Conservation (phyloP, 2,329 filamentous ascomycete species). For the Talaromyces sp. region DNA sequence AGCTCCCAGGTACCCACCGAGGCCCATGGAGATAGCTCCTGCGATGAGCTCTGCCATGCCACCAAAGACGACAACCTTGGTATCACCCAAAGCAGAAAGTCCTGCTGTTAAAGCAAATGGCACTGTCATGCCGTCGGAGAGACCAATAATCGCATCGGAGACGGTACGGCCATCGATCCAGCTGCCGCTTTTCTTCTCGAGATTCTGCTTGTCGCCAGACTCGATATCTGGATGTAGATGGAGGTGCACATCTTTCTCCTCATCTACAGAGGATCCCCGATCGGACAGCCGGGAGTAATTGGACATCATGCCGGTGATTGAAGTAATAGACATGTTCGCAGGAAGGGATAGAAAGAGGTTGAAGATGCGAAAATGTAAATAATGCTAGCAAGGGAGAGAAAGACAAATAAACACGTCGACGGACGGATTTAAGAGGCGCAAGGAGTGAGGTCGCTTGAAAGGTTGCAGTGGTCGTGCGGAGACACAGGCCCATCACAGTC, state of each 20-base stretch:
- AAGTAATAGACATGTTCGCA: constrained; percentile 33
- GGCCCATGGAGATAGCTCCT: constrained; percentile 75
- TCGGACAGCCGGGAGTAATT: constrained; percentile 30
- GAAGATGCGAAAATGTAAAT: background rate
- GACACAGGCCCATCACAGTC: constrained; percentile 17
- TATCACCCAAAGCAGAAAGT: constrained; percentile 63
- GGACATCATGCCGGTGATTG: constrained; percentile 33
- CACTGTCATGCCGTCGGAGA: constrained; percentile 77
- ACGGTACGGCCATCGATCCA: constrained; percentile 42
- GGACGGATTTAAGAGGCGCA: constrained; percentile 10
- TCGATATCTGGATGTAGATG: constrained; percentile 23
- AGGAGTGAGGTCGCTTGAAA: constrained; percentile 11
- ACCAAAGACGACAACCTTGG: constrained; percentile 69
- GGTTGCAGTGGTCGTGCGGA: constrained; percentile 16
- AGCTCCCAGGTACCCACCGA: constrained; percentile 73
- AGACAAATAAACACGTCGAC: background rate
- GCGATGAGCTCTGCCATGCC: constrained; percentile 75
- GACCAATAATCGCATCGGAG: constrained; percentile 70
- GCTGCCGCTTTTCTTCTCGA: constrained; percentile 29
- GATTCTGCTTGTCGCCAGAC: constrained; percentile 9
- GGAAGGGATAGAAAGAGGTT: constrained; percentile 9
- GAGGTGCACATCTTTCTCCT: constrained; percentile 31
- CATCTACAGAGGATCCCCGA: constrained; percentile 21
- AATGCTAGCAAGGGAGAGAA: background rate
- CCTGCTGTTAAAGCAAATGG: constrained; percentile 79